Evolutionary conservation across 345 rosid genomes (phyloP), one percentile per base, ranked within the genome.

Genomic region (Citrus hindsii): DNA sequence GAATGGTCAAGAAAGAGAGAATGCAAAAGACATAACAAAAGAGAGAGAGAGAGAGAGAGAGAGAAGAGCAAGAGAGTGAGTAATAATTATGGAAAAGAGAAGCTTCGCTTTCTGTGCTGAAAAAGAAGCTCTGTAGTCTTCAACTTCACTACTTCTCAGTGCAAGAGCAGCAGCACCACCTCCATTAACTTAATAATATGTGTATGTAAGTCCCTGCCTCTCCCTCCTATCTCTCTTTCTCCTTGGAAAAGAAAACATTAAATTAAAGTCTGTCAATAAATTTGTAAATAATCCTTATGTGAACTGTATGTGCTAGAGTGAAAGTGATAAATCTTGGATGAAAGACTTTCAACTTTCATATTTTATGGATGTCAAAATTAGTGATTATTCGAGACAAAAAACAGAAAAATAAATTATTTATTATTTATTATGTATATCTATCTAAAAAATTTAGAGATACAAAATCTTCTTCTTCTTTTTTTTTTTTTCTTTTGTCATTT

Each of bases 51-150:
- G 75, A 27, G 76, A 76, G 76, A 67, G 53, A 42, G n/a, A 28
- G 30, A 27, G 0, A 63, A 14, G 9, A 37, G 67, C 46, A 18
- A 77, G 66, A 61, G 76, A 82, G 75, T 21, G 79, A 79, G 70
- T 24, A 77, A 78, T 76, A 78, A 84, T 82, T 67, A 76, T 66
- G 80, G 77, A 61, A 81, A 79, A 82, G 82, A 86, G 89, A 86
- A 84, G 83, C 82, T 82, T 86, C 80, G 83, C 78, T 84, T 84
- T 80, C 72, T 79, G 83, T 78, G 87, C 79, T 30, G 74, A 59
- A 60, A 79, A 76, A 59, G 75, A 70, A 63, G 76, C 67, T 70
- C 65, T 71, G 73, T 32, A 69, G 73, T 71, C 82, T 64, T 81
- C 81, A 58, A 37, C 77, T 77, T 76, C 81, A 27, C 55, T 21